A percentile compares a stretch with the other conserved stretches of the same genome.
Evolutionary conservation across 768 basidiomycete genomes (phyloP).

Genomic region (Panaeolus papilionaceus): DNA sequence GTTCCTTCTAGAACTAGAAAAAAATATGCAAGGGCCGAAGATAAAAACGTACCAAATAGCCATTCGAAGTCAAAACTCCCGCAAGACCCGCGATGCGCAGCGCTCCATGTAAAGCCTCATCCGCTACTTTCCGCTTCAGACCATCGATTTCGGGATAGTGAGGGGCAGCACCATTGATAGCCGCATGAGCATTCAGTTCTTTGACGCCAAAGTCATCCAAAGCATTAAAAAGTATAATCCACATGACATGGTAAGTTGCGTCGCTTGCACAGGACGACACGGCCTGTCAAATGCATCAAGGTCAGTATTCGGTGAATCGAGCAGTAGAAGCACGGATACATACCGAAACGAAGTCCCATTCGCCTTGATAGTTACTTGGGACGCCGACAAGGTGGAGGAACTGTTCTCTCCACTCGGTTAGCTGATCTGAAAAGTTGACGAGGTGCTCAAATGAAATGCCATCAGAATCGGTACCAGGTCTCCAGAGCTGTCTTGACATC

Average conservation of each 20-base stretch:
- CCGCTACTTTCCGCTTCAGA: constrained; percentile 71
- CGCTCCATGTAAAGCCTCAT: constrained; percentile 86
- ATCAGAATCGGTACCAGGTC: constrained; percentile 74
- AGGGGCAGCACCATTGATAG: constrained; percentile 35
- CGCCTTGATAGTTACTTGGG: constrained; percentile 80
- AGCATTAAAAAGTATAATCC: constrained; percentile 84
- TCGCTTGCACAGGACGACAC: constrained; percentile 77
- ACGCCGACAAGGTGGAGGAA: constrained; percentile 84
- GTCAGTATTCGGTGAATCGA: constrained; percentile 17
- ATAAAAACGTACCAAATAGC: constrained; percentile 71
- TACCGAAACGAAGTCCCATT: constrained; percentile 89
- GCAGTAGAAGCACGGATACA: constrained; percentile 27
- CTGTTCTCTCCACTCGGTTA: constrained; percentile 77
- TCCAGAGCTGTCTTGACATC: constrained; percentile 84
- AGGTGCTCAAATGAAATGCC: constrained; percentile 80
- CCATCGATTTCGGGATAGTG: constrained; percentile 62
- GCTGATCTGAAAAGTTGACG: constrained; percentile 56
- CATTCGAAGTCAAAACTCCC: constrained; percentile 84
- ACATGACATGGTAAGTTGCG: constrained; percentile 91
- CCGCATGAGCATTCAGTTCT: constrained; percentile 59
- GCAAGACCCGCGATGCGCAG: constrained; percentile 89
- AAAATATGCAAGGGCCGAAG: constrained; percentile 4
- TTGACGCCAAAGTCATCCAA: constrained; percentile 86
- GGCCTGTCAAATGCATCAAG: constrained; percentile 37
- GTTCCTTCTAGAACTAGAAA: constrained; percentile 13